Evolutionary conservation across 805 yeast genomes (phyloP), one percentile per base, ranked within the genome.

Genomic region (Hanseniaspora pseudoguilliermondii): DNA sequence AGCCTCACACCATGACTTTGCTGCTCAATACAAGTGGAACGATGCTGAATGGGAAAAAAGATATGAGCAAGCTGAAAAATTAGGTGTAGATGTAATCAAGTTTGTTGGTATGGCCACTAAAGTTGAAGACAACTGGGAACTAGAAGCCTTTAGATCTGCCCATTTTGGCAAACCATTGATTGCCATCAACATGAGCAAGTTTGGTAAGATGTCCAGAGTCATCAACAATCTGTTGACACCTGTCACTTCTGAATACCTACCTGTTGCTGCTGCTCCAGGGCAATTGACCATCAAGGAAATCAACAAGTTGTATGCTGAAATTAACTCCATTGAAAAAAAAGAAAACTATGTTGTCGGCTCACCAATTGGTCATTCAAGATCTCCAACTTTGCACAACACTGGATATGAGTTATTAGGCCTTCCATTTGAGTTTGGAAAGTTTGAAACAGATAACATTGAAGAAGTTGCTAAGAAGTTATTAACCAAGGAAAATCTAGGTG

Each of bases 291-390:
- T 89, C 36, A 69, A 72, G 49, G 79, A 86, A 65, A 80, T 87
- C 60, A 81, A 89, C 68, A 65, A 73, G 56, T 71, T 81, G 3
- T 75, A 74, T 53, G 63, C 77, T 16, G 70, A 75, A 39, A 72
- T 86, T 60, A 96, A 96, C 43, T 81, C 81, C n/a, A 47, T 46
- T 27, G 73, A 81, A 54, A 59, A 69, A 8, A 77, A 80, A 69
- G 73, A 79, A 58, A 86, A 82, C 62, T 85, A 77, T 68, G 81
- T 90, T 58, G 83, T 82, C 59, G 97, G 97, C 6, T 71, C 74
- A 13, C 97, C 97, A 51, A 76, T 90, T 56, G 69, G 78, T 9
- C 96, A 90, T 67, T 89, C 97, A 1, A 80, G 88, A 67, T 89
- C 97, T 1, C 98, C 98, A 44, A 72, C 76, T 18, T 75, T 93